Conservation (phyloP, 2,329 filamentous ascomycete genomes). For the Tricladium varicosporioides region DNA sequence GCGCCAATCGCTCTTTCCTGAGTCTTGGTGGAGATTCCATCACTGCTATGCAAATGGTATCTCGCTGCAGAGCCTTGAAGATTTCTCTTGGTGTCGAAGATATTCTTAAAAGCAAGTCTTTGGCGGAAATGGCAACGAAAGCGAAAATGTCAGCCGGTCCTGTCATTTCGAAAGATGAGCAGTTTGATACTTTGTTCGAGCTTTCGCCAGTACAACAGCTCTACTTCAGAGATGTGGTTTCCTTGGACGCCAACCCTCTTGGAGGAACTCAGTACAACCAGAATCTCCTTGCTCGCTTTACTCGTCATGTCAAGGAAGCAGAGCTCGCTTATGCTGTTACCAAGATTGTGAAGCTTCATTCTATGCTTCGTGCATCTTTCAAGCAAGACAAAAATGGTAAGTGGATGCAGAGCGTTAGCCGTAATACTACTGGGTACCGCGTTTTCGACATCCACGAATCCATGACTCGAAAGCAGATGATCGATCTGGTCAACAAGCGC, state of each 20-base stretch:
- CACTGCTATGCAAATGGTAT: slow-evolving; percentile 2
- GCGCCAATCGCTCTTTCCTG: slow-evolving; percentile 38
- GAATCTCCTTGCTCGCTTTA: slow-evolving; percentile 5
- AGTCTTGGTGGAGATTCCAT: slow-evolving; percentile 31
- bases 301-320: background rate
- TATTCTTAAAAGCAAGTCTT: background rate
- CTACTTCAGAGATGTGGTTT: slow-evolving; percentile 18
- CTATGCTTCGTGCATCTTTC: slow-evolving; percentile 40
- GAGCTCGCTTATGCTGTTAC: slow-evolving; percentile 25
- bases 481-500: slow-evolving; percentile 19
- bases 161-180: background rate
- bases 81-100: background rate
- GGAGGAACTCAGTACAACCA: slow-evolving; percentile 13
- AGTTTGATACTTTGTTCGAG: slow-evolving; percentile 3
- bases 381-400: slow-evolving; percentile 22
- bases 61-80: background rate
- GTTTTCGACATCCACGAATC: background rate
- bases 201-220: slow-evolving; percentile 28
- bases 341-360: slow-evolving; percentile 34
- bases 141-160: background rate
- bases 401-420: slow-evolving; percentile 36
- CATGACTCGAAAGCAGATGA: background rate
- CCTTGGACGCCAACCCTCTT: background rate
- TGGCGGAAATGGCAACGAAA: background rate
- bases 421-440: slow-evolving; percentile 26